Evolutionary conservation across 306 rosid species (phyloP), one percentile per base, ranked within the genome.

Genomic region (Astragalus glycyphyllos): DNA sequence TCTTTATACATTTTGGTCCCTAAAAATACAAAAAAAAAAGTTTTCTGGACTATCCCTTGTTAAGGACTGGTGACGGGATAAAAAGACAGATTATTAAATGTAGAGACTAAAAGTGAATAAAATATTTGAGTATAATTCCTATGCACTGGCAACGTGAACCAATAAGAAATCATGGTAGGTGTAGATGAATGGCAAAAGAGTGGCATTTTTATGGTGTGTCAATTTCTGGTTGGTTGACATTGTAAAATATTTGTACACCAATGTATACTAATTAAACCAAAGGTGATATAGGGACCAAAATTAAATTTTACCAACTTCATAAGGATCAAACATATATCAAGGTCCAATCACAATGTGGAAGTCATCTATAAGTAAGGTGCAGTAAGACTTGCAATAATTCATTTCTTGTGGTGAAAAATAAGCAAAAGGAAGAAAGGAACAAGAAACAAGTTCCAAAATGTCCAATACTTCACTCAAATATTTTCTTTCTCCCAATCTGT

Each of bases 361-460:
- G 31, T 57, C 66, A 70, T 35, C 51, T 16, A 65, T 37, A 20
- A 14, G 66, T 42, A 59, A 14, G 45, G 58, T 41, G 65, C 59
- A 14, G 65, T 54, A 14, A 40, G 68, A 66, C 56, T 41, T 26
- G 5, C 4, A 63, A 13, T 11, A 46, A 46, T n/a, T n/a, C 32
- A 23, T 54, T 71, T 35, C 10, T 44, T 31, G 16, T 1, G 8
- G 26, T 20, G 23, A 77, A 55, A 29, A 38, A 20, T 23, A 40
- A 11, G 47, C 37, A 42, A 42, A 54, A 34, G 41, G 31, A 77
- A n/a, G 12, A 34, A 44, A 44, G 16, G 26, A 58, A 59, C 23
- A 37, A 38, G 51, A 64, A 35, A 42, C 40, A 65, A 15, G 68
- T 77, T 76, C 29, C 11, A 20, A 26, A 0, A 47, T 55, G 60